Conservation (phyloP, 768 basidiomycete species). For the Panus rudis region DNA sequence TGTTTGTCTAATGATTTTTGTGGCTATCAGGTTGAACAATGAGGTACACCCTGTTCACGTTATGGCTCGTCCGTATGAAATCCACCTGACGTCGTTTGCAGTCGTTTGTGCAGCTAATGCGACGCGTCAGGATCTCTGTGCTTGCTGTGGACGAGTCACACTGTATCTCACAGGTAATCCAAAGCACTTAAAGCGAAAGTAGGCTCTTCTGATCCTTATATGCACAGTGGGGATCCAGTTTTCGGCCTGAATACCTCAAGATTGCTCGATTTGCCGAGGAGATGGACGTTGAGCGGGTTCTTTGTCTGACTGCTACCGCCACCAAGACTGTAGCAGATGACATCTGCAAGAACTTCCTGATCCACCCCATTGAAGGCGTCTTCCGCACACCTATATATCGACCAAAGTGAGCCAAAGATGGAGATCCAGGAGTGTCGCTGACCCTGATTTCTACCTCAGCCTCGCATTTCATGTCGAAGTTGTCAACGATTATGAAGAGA, state of each 20-base stretch:
- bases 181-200: background rate
- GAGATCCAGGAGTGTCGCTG: too few relatives aligned
- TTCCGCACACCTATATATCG: constrained; percentile 40
- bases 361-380: constrained; percentile 31
- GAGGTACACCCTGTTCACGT: constrained; percentile 17
- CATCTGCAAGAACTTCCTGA: constrained; percentile 38
- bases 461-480: constrained; percentile 30
- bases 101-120: constrained; percentile 36
- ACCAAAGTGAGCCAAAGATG: constrained; percentile 34
- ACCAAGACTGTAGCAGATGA: constrained; percentile 35
- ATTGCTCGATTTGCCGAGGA: constrained; percentile 43
- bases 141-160: constrained; percentile 46
- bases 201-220: background rate
- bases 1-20: background rate
- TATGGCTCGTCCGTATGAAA: background rate
- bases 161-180: constrained; percentile 35
- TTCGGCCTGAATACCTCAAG: constrained; percentile 33
- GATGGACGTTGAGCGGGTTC: constrained; percentile 35
- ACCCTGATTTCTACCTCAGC: constrained; percentile 23
- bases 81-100: background rate
- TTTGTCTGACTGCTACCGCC: constrained; percentile 41
- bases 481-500: constrained; percentile 25
- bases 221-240: constrained; percentile 35
- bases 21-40: constrained; percentile 34
- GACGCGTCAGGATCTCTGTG: constrained; percentile 33